A percentile compares a stretch with the other conserved stretches of the same genome.
Conservation (phyloP, 2,329 filamentous ascomycete species). For the Colletotrichum sojae region DNA sequence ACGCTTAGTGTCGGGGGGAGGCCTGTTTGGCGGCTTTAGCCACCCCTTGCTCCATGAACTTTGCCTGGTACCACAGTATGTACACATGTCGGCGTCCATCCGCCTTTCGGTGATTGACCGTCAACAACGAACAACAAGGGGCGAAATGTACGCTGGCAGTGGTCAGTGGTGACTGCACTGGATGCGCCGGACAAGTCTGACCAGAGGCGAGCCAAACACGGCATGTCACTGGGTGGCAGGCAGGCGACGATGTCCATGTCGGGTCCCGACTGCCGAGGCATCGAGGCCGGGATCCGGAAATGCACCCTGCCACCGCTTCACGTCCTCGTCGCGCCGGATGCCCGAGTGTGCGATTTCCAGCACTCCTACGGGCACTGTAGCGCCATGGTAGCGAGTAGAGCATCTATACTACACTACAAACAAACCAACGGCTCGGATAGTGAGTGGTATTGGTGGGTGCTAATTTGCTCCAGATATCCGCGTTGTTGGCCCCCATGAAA, state of each 20-base stretch:
- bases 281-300: not conserved
- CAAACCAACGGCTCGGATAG: not conserved
- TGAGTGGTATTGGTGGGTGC: not conserved
- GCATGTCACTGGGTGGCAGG: conserved; percentile 18
- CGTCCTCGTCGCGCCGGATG: too few relatives aligned
- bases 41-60: conserved; percentile 30
- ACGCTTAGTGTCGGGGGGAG: conserved; percentile 31
- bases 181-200: not conserved
- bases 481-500: not conserved
- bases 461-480: not conserved
- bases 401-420: too few relatives aligned
- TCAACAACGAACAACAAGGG: conserved; percentile 19
- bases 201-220: not conserved
- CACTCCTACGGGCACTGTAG: too few relatives aligned
- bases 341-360: too few relatives aligned
- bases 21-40: conserved; percentile 33
- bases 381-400: too few relatives aligned
- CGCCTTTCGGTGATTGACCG: conserved; percentile 36
- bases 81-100: conserved; percentile 16
- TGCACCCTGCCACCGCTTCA: not conserved
- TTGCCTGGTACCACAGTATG: not conserved
- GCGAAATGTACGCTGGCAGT: not conserved
- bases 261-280: not conserved
- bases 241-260: too few relatives aligned
- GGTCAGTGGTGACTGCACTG: not conserved